Conservation (phyloP, 257 asterid species). For the Fraxinus americana region DNA sequence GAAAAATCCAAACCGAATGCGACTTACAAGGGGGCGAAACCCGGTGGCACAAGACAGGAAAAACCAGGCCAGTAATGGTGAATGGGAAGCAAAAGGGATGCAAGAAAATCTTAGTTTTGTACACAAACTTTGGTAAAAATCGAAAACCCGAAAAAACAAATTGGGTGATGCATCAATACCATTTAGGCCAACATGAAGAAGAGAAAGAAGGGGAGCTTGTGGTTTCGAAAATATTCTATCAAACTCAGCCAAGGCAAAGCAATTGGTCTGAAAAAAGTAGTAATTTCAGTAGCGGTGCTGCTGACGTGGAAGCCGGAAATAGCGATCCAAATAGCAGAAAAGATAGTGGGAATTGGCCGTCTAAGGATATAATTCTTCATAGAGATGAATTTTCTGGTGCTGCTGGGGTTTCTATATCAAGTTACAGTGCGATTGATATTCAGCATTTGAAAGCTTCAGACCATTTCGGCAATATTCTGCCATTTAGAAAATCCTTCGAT, state of each 20-base stretch:
- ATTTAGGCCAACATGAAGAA: constrained; percentile 86
- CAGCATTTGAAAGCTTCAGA: constrained; percentile 65
- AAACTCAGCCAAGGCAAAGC: constrained; percentile 91
- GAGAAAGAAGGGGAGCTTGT: constrained; percentile 96
- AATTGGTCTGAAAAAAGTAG: constrained; percentile 63
- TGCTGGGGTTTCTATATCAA: constrained; percentile 47
- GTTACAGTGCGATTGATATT: constrained; percentile 53
- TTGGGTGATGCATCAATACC: constrained; percentile 99
- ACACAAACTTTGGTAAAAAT: constrained; percentile 92
- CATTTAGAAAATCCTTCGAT: constrained; percentile 71
- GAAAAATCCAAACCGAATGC: constrained; percentile 90
- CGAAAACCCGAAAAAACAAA: constrained; percentile 97
- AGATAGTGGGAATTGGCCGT: constrained; percentile 53
- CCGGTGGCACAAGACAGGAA: constrained; percentile 99
- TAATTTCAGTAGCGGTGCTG: background rate
- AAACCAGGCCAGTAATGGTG: constrained; percentile 91
- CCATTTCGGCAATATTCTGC: constrained; percentile 67
- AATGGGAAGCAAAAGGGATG: constrained; percentile 94
- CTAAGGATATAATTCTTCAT: constrained; percentile 54
- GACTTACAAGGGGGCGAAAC: constrained; percentile 96
- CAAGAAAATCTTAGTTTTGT: constrained; percentile 86
- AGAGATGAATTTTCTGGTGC: constrained; percentile 57
- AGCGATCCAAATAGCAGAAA: constrained; percentile 39
- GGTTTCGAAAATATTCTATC: constrained; percentile 88
- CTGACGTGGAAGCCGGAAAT: constrained; percentile 29